Conservation (phyloP, 2,329 filamentous ascomycete species). For the Fusarium brevicatenulatum region DNA sequence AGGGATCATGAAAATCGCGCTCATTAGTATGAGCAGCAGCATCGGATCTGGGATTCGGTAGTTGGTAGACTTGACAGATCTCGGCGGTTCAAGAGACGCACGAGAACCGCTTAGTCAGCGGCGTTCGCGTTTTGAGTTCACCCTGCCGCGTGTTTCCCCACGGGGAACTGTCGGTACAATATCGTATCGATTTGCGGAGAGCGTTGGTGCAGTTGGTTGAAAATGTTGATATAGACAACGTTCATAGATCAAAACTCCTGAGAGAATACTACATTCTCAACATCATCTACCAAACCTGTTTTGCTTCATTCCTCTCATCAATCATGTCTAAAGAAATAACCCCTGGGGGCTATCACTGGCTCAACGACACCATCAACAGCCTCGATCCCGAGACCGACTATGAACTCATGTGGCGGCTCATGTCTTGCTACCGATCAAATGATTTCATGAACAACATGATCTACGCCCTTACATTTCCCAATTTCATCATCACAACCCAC, state of each 20-base stretch:
- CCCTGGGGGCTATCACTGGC: not conserved
- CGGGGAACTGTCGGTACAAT: not conserved
- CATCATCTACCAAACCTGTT: not conserved
- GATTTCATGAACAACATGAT: slow-evolving; percentile 10
- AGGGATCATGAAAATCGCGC: not conserved
- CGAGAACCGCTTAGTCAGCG: not conserved
- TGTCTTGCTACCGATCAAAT: not conserved
- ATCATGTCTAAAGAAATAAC: not conserved
- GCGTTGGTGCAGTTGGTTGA: no score
- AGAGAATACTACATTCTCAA: not conserved
- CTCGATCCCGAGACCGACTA: not conserved
- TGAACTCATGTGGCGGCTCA: slow-evolving; percentile 7
- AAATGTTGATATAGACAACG: not conserved
- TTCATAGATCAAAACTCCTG: rapidly evolving
- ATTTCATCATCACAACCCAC: not conserved
- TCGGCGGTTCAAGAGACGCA: rapidly evolving
- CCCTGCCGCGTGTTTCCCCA: not conserved
- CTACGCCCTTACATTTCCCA: not conserved
- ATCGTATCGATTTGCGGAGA: not conserved
- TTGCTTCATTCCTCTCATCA: not conserved
- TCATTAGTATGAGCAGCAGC: rapidly evolving
- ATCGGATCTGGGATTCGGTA: not conserved
- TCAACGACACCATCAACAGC: not conserved
- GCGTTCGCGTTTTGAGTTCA: not conserved
- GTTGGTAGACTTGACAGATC: not conserved